Percentiles rank a stretch among this genome's conserved stretches.
Conservation (phyloP, 2,329 filamentous ascomycete genomes). For the Hymenotorrendiella dingleyae region DNA sequence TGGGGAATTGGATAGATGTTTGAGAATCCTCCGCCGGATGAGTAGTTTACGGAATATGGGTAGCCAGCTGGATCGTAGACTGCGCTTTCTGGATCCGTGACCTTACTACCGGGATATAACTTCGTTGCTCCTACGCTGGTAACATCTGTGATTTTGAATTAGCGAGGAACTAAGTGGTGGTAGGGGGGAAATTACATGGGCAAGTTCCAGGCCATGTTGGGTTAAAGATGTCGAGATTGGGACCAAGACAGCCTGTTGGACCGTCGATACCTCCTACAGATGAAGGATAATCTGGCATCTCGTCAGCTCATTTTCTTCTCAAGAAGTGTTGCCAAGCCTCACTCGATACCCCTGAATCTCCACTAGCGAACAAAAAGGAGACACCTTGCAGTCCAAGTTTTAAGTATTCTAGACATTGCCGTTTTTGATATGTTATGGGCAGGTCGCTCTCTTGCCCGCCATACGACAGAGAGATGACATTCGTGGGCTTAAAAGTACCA, state of each 20-base stretch:
- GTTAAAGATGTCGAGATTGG: conserved; percentile 2
- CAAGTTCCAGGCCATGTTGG: conserved; percentile 2
- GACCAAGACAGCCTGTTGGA: conserved; percentile 3
- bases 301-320: conserved; percentile 12
- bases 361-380: conserved; percentile 41
- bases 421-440: conserved; percentile 46
- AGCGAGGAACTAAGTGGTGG: no score
- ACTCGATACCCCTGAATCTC: conserved; percentile 35
- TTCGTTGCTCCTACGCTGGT: conserved; percentile 15
- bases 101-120: conserved; percentile 24
- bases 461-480: conserved; percentile 50
- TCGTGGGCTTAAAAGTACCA: conserved; percentile 37
- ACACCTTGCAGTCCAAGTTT: conserved; percentile 44
- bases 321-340: conserved; percentile 4
- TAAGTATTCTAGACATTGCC: conserved; percentile 44
- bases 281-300: not conserved
- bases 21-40: conserved; percentile 42
- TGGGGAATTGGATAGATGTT: conserved; percentile 31
- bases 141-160: no score
- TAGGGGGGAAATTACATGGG: no score
- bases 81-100: conserved; percentile 40
- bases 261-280: conserved; percentile 9
- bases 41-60: conserved; percentile 30
- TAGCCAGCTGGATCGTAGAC: conserved; percentile 8
- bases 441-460: conserved; percentile 46